These are phyloP conservation scores for Phytophthora uliginosa DNA, from an alignment of 352 stramenopile genomes.

Conservation along the genomic window DNA sequence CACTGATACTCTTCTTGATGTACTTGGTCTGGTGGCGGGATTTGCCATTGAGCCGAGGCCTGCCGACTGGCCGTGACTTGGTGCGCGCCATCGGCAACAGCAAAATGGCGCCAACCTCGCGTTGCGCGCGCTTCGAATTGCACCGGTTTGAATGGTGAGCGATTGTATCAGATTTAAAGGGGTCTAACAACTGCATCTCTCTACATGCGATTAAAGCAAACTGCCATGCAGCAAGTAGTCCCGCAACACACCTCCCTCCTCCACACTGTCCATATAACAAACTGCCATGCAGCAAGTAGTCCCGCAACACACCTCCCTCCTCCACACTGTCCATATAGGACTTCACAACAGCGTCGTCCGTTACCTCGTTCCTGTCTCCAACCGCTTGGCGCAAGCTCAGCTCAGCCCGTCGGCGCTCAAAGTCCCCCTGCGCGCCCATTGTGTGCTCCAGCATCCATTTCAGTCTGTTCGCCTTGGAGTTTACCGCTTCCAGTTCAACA, in stretches of 20 bases:
- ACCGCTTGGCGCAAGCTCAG: slow-evolving; percentile 43
- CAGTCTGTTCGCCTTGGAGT: slow-evolving; percentile 87
- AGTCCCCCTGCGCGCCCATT: slow-evolving; percentile 92
- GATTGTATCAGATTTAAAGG: not conserved
- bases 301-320: slow-evolving; percentile 76
- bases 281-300: slow-evolving; percentile 87
- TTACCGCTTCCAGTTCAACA: slow-evolving; percentile 44
- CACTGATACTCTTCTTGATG: not conserved
- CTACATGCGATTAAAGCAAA: not conserved
- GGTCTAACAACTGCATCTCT: not conserved
- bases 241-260: too few species aligned
- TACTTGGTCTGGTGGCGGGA: not conserved
- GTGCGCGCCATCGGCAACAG: not conserved
- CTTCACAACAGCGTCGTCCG: slow-evolving; percentile 82
- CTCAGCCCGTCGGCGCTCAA: slow-evolving; percentile 89
- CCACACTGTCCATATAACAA: too few species aligned
- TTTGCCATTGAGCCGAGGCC: not conserved
- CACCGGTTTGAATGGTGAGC: not conserved
- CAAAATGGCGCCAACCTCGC: not conserved
- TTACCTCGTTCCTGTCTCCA: slow-evolving; percentile 31
- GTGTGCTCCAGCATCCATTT: slow-evolving; percentile 94
- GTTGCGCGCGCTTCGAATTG: not conserved
- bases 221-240: too few species aligned
- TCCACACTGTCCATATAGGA: slow-evolving; percentile 85
- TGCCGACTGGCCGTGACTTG: not conserved